These are phyloP conservation scores for Neurospora sublineolata DNA, from an alignment of 495 filamentous ascomycete species.

Conservation along the genomic window DNA sequence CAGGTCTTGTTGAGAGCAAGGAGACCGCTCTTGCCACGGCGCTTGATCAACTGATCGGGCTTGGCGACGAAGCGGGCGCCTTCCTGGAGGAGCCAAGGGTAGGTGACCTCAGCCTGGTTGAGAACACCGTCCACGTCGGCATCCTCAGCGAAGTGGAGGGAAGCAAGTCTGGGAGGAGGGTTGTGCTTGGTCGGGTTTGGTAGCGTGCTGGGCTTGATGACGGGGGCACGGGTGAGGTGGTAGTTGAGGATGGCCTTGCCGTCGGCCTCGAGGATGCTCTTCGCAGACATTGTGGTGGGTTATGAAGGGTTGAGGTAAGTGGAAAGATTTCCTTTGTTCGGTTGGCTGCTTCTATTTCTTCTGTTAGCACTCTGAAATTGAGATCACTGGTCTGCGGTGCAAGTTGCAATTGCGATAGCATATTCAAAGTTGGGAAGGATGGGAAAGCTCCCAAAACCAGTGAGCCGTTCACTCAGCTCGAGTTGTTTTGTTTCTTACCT, in stretches of 20 bases:
- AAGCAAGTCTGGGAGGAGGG: slow-evolving; percentile 77
- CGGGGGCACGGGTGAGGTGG: slow-evolving; percentile 94
- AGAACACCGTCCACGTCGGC: slow-evolving; percentile 72
- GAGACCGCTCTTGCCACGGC: slow-evolving; percentile 95
- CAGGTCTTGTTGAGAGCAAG: slow-evolving; percentile 95
- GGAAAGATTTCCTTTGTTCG: slow-evolving; percentile 2
- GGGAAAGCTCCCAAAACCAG: not conserved
- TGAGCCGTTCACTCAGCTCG: not conserved
- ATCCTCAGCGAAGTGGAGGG: slow-evolving; percentile 86
- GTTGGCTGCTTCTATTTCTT: slow-evolving; percentile 4
- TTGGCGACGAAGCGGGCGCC: slow-evolving; percentile 95
- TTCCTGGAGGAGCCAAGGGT: slow-evolving; percentile 77
- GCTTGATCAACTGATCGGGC: slow-evolving; percentile 99
- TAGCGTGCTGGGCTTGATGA: slow-evolving; percentile 96
- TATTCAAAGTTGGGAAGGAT: not conserved
- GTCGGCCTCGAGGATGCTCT: slow-evolving; percentile 96
- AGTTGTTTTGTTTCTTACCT: not conserved
- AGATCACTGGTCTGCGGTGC: not conserved
- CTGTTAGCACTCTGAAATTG: slow-evolving; percentile 1
- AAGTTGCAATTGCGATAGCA: not conserved
- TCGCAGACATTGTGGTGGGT: slow-evolving; percentile 75
- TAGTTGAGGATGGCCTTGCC: slow-evolving; percentile 99
- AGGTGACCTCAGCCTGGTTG: slow-evolving; percentile 87
- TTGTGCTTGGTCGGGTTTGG: slow-evolving; percentile 81
- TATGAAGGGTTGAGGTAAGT: slow-evolving; percentile 8